A percentile compares a stretch with the other conserved stretches of the same genome.
phyloP scores from a whole-genome alignment of 805 yeast genomes.

The Candida vartiovaarae region DNA sequence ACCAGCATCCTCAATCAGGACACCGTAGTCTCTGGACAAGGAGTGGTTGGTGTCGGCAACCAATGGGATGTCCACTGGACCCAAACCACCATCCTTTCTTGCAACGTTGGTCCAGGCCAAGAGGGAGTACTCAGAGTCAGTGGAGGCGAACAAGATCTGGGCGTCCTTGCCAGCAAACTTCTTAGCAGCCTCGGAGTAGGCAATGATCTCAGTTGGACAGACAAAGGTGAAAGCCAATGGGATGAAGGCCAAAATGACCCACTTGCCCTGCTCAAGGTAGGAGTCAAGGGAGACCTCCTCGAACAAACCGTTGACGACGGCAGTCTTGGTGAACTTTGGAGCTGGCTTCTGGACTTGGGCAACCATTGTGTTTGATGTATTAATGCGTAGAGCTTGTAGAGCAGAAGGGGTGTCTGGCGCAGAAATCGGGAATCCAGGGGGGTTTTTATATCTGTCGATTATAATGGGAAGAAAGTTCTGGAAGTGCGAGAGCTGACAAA shows the following conservation, averaged over 20 bases:
- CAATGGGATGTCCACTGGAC: constrained; percentile 90
- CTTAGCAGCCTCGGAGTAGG: constrained; percentile 92
- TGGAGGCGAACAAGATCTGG: constrained; percentile 91
- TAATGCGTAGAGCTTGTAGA: not conserved
- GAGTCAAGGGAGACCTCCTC: constrained; percentile 93
- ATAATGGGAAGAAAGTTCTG: constrained; percentile 2
- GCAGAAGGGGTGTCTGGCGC: too few relatives aligned
- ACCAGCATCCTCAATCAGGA: constrained; percentile 93
- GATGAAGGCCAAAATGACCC: constrained; percentile 94
- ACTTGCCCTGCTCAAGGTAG: constrained; percentile 79
- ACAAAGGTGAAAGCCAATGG: constrained; percentile 99
- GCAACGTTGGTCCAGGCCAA: constrained; percentile 97
- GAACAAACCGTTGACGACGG: constrained; percentile 93
- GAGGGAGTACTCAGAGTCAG: constrained; percentile 96
- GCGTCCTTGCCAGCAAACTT: constrained; percentile 83
- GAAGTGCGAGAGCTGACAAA: constrained; percentile 17
- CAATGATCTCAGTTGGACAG: constrained; percentile 99
- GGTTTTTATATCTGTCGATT: not conserved
- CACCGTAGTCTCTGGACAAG: constrained; percentile 94
- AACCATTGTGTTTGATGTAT: constrained; percentile 53
- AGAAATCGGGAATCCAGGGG: not conserved
- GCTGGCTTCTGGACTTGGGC: constrained; percentile 93
- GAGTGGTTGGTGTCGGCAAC: constrained; percentile 96
- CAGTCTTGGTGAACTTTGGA: constrained; percentile 92
- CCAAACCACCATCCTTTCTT: constrained; percentile 97